phyloP scores from a whole-genome alignment of 73 alveolate genomes.

The Blepharisma stoltei region DNA sequence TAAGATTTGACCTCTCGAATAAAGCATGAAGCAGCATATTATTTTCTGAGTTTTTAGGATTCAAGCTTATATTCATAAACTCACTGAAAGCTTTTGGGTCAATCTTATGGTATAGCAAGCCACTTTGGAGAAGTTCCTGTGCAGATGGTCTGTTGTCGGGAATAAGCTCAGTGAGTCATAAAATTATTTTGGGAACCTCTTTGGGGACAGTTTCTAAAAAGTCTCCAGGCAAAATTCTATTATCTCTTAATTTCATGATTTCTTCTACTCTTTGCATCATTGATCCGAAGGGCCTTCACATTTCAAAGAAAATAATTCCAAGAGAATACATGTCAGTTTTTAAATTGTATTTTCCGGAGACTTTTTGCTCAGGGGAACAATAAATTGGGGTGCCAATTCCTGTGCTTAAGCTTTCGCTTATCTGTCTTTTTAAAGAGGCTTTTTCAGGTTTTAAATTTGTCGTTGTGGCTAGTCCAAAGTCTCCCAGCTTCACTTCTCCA shows the following conservation, averaged over 20 bases:
- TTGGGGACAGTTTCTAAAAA: constrained; percentile 35
- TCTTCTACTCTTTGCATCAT: constrained; percentile 50
- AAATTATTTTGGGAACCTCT: constrained; percentile 54
- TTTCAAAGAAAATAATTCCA: constrained; percentile 63
- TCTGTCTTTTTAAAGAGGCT: no score
- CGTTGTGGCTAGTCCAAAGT: constrained; percentile 91
- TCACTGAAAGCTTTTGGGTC: constrained; percentile 39
- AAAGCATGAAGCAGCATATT: constrained; percentile 31
- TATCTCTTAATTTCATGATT: constrained; percentile 36
- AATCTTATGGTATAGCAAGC: constrained; percentile 12
- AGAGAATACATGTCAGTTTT: constrained; percentile 61
- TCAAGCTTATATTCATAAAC: constrained; percentile 32
- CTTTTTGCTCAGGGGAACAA: constrained; percentile 62
- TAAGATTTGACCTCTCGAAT: constrained; percentile 36
- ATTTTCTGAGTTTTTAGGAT: constrained; percentile 41
- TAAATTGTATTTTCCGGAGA: constrained; percentile 35
- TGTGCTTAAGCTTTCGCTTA: constrained; percentile 21
- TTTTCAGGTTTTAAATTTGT: constrained; percentile 17
- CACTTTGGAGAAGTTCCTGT: constrained; percentile 58
- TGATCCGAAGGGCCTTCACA: constrained; percentile 53
- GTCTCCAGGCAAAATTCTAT: constrained; percentile 42
- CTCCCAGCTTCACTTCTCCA: constrained; percentile 84
- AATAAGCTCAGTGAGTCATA: constrained; percentile 60
- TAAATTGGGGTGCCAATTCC: constrained; percentile 59
- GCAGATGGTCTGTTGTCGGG: constrained; percentile 77